These are phyloP conservation scores for Lophiotrema nucula DNA, from an alignment of 495 filamentous ascomycete genomes.

Conservation along the genomic window DNA sequence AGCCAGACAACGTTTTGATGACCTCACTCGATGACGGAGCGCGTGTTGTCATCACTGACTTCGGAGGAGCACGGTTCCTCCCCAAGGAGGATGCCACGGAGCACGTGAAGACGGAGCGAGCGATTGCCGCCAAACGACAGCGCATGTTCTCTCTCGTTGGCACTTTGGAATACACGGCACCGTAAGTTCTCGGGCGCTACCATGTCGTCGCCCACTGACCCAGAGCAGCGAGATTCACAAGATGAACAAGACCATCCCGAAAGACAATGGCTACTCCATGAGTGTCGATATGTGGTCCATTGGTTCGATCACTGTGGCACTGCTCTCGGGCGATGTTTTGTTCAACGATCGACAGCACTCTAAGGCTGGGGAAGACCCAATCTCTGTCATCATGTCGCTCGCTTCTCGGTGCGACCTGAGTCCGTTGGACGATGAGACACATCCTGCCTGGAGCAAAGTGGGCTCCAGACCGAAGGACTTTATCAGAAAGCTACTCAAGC, in stretches of 20 bases:
- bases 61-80: conserved; percentile 62
- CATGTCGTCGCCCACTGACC: too few species aligned
- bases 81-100: too few species aligned
- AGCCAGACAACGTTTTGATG: conserved; percentile 69
- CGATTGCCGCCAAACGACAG: conserved; percentile 20
- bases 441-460: conserved; percentile 42
- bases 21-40: conserved; percentile 44
- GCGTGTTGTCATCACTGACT: conserved; percentile 69
- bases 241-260: conserved; percentile 30
- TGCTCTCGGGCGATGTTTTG: conserved; percentile 52
- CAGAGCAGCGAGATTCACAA: conserved; percentile 38
- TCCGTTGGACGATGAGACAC: conserved; percentile 38
- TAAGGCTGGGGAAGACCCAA: conserved; percentile 22
- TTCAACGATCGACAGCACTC: conserved; percentile 38
- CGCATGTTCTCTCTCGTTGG: conserved; percentile 65
- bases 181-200: too few species aligned
- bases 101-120: conserved; percentile 7
- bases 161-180: conserved; percentile 65
- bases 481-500: conserved; percentile 51
- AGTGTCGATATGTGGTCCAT: conserved; percentile 65
- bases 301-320: conserved; percentile 51
- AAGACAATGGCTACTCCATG: conserved; percentile 55
- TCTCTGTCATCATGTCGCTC: conserved; percentile 29
- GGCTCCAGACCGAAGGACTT: conserved; percentile 52
- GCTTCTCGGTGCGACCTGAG: conserved; percentile 38